These are phyloP conservation scores for Mucor circinelloides DNA, from an alignment of 371 early-diverging fungal species.

Conservation along the genomic window DNA sequence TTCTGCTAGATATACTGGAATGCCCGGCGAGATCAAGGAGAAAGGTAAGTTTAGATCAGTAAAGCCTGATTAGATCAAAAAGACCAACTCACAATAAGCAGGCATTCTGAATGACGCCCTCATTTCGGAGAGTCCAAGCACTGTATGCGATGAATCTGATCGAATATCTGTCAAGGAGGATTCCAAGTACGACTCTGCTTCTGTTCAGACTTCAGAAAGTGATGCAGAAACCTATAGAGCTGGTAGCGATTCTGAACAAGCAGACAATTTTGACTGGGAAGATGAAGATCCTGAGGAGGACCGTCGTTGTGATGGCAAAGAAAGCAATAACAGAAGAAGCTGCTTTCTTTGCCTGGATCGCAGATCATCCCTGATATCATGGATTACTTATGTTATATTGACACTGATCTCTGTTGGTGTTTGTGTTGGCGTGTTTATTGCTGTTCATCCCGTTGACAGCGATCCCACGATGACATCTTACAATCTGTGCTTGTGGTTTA, in stretches of 20 bases:
- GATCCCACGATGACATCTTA: conserved; percentile 25
- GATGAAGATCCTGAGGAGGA: conserved; percentile 14
- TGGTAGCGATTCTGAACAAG: conserved; percentile 18
- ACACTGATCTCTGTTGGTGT: conserved; percentile 29
- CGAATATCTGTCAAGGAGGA: background rate
- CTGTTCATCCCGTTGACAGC: conserved; percentile 8
- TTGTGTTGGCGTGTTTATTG: conserved; percentile 31
- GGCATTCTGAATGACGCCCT: background rate
- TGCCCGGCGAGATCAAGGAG: background rate
- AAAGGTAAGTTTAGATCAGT: background rate
- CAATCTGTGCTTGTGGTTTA: conserved; percentile 42
- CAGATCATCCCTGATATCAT: conserved; percentile 31
- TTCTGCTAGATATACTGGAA: background rate
- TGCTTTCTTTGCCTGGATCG: conserved; percentile 28
- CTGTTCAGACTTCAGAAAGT: background rate
- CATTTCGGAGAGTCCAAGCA: background rate
- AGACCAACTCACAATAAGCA: background rate
- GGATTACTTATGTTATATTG: conserved; percentile 30
- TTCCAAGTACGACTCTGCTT: background rate
- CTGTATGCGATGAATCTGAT: background rate
- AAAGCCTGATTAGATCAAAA: background rate
- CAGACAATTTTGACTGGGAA: conserved; percentile 34
- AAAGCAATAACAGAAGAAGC: background rate
- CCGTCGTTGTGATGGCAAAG: background rate
- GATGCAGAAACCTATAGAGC: background rate